These are phyloP conservation scores for Bacidia rubella DNA, from an alignment of 495 filamentous ascomycete genomes.

Conservation along the genomic window DNA sequence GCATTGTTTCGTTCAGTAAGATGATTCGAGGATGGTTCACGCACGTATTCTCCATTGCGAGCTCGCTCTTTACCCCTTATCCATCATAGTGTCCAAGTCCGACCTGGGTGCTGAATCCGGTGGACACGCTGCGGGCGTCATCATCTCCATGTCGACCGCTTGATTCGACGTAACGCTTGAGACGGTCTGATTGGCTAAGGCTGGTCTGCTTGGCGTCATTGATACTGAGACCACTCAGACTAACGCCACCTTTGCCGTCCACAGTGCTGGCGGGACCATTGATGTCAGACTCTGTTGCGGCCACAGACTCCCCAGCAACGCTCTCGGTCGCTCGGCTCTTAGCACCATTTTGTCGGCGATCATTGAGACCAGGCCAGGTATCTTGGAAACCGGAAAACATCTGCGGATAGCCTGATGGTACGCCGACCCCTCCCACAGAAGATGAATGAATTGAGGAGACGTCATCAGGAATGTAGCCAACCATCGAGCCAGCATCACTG, in stretches of 20 bases:
- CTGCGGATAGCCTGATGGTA: constrained; percentile 72
- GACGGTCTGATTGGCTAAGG: constrained; percentile 70
- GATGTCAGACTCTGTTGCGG: constrained; percentile 76
- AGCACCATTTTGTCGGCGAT: constrained; percentile 46
- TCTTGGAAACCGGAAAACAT: constrained; percentile 94
- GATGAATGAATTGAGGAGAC: constrained; percentile 92
- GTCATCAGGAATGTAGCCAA: constrained; percentile 93
- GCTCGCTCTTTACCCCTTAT: constrained; percentile 23
- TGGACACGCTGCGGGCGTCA: constrained; percentile 88
- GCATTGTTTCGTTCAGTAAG: neutral
- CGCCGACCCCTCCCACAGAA: constrained; percentile 67
- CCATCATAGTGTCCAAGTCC: constrained; percentile 78
- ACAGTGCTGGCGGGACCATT: constrained; percentile 45
- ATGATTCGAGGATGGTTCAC: neutral
- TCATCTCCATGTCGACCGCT: constrained; percentile 55
- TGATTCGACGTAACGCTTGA: constrained; percentile 82
- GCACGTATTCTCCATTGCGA: neutral
- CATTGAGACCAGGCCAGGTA: constrained; percentile 72
- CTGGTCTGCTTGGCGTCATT: constrained; percentile 70
- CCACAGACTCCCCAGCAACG: constrained; percentile 79
- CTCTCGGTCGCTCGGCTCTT: constrained; percentile 56
- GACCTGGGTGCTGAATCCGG: constrained; percentile 89
- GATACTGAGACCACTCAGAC: constrained; percentile 64
- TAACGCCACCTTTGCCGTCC: constrained; percentile 74
- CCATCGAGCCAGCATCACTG: constrained; percentile 71